These are phyloP conservation scores for Tylopilus felleus DNA, from an alignment of 768 basidiomycete species.

Conservation along the genomic window DNA sequence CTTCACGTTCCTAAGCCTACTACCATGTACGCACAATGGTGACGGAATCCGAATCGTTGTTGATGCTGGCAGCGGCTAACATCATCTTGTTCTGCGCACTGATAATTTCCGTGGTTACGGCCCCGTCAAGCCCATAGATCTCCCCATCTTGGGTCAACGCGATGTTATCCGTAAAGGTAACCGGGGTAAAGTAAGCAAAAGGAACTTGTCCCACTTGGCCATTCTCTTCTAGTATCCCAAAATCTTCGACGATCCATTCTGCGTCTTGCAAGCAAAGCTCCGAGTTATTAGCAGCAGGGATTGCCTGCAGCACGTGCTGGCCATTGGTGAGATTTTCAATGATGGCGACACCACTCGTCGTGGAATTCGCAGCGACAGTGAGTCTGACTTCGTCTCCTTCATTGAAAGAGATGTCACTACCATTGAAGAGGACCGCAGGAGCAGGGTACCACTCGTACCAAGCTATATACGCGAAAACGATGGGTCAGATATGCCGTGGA, in stretches of 20 bases:
- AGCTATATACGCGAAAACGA: background rate
- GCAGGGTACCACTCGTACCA: background rate
- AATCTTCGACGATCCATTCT: background rate
- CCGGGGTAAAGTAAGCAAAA: background rate
- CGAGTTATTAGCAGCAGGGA: no score
- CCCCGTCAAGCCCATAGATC: no score
- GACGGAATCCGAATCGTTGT: no score
- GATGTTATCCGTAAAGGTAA: background rate
- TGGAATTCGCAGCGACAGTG: background rate
- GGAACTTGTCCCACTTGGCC: background rate
- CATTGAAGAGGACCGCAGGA: background rate
- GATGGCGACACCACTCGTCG: background rate
- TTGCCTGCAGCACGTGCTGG: background rate
- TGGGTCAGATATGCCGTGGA: background rate
- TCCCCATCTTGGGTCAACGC: no score
- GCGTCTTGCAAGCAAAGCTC: background rate
- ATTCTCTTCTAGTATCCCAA: background rate
- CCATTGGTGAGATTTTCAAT: slow-evolving; percentile 7
- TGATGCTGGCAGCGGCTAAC: no score
- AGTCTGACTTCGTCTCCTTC: background rate
- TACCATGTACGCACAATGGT: no score
- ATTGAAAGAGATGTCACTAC: background rate
- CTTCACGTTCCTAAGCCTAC: no score
- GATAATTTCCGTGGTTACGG: no score
- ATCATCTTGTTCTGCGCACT: no score